Evolutionary conservation across 768 basidiomycete species (phyloP).

Genomic region (Termitomyces sp.): DNA sequence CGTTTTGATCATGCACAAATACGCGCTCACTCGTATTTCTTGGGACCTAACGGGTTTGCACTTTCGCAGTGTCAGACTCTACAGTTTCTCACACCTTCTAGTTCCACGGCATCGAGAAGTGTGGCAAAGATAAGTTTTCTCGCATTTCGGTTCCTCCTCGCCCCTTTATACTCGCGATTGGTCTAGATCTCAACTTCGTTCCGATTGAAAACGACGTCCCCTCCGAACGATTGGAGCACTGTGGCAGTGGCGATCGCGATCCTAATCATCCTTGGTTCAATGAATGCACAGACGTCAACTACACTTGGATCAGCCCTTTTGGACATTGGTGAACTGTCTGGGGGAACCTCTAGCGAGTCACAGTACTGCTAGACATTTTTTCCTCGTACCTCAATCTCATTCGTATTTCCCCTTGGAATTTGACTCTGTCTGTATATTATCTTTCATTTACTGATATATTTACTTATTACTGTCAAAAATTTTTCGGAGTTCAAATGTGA

Average conservation of each 20-base stretch:
- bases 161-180: neutral
- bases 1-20: slow-evolving; percentile 16
- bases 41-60: slow-evolving; percentile 12
- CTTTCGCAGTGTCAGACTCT: neutral
- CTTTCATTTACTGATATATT: neutral
- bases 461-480: neutral
- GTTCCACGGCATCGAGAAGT: slow-evolving; percentile 14
- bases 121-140: slow-evolving; percentile 4
- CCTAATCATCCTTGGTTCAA: slow-evolving; percentile 12
- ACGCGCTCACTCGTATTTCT: slow-evolving; percentile 20
- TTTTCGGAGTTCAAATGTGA: neutral
- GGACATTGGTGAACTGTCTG: slow-evolving; percentile 18
- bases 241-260: slow-evolving; percentile 3
- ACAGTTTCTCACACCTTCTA: neutral
- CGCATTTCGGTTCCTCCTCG: neutral
- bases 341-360: neutral
- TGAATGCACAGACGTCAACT: slow-evolving; percentile 3
- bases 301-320: slow-evolving; percentile 24
- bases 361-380: neutral
- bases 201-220: slow-evolving; percentile 9
- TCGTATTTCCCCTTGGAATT: neutral
- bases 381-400: neutral
- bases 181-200: slow-evolving; percentile 6
- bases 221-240: neutral
- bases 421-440: neutral